Evolutionary conservation across 2,329 filamentous ascomycete genomes (phyloP), one percentile per base, ranked within the genome.

Genomic region (Venturia carpophila): DNA sequence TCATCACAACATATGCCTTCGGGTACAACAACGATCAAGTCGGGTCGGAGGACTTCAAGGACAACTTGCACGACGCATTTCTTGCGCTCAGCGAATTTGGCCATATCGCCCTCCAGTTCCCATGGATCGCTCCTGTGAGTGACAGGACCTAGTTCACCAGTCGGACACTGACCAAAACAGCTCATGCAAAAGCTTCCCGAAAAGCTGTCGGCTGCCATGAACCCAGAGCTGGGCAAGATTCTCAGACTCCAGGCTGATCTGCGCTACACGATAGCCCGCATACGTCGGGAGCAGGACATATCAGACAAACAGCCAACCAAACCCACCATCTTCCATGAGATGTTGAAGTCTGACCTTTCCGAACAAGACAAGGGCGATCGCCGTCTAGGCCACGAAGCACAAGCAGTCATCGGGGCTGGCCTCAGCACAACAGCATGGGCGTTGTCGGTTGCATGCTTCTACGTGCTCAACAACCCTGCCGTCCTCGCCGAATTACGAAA

Each of bases 391-490:
- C 74, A 76, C 58, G 75, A 77, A 69, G 75, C 73, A 5, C 71
- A 74, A 39, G 75, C 74, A 39, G 69, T 77, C 41, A 67, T 77
- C 15, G 75, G 73, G 37, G 75, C 75, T 62, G 75, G 75, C 63
- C 73, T 76, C 10, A 74, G 75, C 65, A 77, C 75, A 2, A 77
- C 75, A 2, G 73, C 72, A 19, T 71, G 60, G 56, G 30, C 60
- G 1, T 45, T 65, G 21, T 65, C 24, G 5, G n/a, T 15, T 17
- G 58, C 63, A 19, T 61, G 47, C 24, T 68, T 66, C 45, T 66
- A 67, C 34, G 30, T 68, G 7, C 63, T 68, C 27, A 64, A 66
- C 27, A 58, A 67, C n/a, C 65, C 66, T 27, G 45, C 37, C 6
- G 39, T 65, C n/a, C 61, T 66, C 7, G 41, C 45, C 24, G 37